phyloP scores from a whole-genome alignment of 257 asterid species.

The Agastache rugosa region DNA sequence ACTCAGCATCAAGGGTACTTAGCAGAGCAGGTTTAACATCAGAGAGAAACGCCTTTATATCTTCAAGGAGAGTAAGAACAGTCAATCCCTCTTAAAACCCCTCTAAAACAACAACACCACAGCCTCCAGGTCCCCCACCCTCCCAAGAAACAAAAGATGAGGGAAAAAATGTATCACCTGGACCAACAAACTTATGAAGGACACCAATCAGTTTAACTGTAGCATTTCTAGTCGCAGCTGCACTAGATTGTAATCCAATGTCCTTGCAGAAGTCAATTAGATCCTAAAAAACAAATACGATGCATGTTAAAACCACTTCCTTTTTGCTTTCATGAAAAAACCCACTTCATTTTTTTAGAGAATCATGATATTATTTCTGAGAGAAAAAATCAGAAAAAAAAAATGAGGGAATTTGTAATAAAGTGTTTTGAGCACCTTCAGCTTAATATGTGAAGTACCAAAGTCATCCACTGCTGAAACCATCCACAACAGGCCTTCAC shows the following conservation, averaged over 20 bases:
- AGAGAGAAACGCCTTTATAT: constrained; percentile 86
- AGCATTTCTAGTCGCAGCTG: constrained; percentile 96
- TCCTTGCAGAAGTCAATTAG: constrained; percentile 97
- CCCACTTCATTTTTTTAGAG: not conserved
- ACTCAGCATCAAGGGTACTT: constrained; percentile 96
- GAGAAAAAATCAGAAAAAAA: constrained; percentile 24
- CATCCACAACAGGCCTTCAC: constrained; percentile 97
- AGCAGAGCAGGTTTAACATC: constrained; percentile 99
- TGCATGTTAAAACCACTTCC: constrained; percentile 21
- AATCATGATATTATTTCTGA: not conserved
- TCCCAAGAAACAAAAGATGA: not conserved
- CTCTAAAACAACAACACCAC: not conserved
- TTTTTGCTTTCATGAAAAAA: constrained; percentile 5
- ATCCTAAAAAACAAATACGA: constrained; percentile 61
- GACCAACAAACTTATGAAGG: constrained; percentile 97
- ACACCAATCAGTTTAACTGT: constrained; percentile 87
- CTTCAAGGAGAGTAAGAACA: constrained; percentile 50
- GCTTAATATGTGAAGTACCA: constrained; percentile 76
- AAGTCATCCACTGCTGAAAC: constrained; percentile 93
- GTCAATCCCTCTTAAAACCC: constrained; percentile 37
- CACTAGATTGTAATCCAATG: constrained; percentile 94
- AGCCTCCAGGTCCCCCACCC: not conserved
- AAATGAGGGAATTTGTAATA: not conserved
- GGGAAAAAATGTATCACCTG: constrained; percentile 61
- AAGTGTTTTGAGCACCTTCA: constrained; percentile 63